Conservation (phyloP, 805 yeast genomes). For the Metschnikowia noctiluminum region DNA sequence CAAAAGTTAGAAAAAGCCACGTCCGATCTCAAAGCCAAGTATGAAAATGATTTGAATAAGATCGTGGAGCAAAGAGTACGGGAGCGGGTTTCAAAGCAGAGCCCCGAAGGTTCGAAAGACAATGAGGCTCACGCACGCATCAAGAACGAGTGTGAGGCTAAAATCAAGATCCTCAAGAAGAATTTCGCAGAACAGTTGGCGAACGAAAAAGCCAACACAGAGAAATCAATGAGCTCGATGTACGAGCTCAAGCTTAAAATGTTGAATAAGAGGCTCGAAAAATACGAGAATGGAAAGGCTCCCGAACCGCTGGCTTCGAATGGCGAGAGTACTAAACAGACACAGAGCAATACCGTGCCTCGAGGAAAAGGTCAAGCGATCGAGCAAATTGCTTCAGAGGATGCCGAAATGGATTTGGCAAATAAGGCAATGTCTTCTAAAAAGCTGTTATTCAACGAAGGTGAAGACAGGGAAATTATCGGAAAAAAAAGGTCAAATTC, state of each 20-base stretch:
- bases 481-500: constrained; percentile 5
- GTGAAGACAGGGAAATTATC: not conserved
- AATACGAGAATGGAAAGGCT: constrained; percentile 31
- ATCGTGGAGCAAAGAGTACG: constrained; percentile 16
- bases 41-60: constrained; percentile 31
- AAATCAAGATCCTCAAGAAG: constrained; percentile 21
- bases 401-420: not conserved
- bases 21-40: constrained; percentile 25
- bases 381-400: too few relatives aligned
- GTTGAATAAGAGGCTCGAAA: constrained; percentile 51
- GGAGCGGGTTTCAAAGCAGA: constrained; percentile 13
- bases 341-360: not conserved
- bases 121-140: constrained; percentile 18
- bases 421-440: not conserved
- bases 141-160: constrained; percentile 19
- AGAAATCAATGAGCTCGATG: constrained; percentile 52
- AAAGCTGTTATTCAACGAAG: not conserved
- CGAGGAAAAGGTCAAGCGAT: not conserved
- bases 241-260: constrained; percentile 56
- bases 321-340: not conserved
- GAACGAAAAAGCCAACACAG: constrained; percentile 35
- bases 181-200: constrained; percentile 20
- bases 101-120: not conserved
- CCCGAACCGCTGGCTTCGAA: not conserved
- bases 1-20: constrained; percentile 19